Base-by-base conservation (phyloP, 768 basidiomycete genomes). In the Macrolepiota dolichaula region DNA sequence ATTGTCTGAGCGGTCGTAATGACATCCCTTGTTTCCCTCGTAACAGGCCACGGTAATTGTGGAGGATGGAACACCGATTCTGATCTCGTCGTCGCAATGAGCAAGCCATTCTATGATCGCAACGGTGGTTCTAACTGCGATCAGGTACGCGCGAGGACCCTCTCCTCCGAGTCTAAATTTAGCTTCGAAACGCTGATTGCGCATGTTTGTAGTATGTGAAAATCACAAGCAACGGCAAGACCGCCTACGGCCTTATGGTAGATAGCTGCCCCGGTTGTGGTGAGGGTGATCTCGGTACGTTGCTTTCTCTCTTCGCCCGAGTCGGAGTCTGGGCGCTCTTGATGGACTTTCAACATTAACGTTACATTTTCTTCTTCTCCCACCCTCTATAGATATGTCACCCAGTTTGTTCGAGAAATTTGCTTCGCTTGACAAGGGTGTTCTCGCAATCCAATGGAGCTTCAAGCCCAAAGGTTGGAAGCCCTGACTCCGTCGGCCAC, bases 211-310 rank as follows among this genome's bases (percentile, higher is more conserved):
- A 90, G 88, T 85, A 77, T 74, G 76, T 90, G 55, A 65, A 77
- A 64, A 82, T 91, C 66, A 81, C 79, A 47, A 86, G 88, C 75
- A 87, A 81, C 62, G 81, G 81, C 62, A 74, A 80, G 61, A 74
- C 63, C 38, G 80, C 78, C 27, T 82, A 78, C 59, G 86, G 80
- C 51, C 72, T 72, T 62, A 78, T 80, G 57, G 77, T 77, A 36
- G 89, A 91, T 70, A 78, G 79, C 69, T 91, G 89, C 72, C 71
- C 74, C 32, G 72, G 80, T 22, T 91, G 89, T 70, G 75, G 68
- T 36, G 62, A 75, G 0, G 64, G 67, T 61, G 83, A 85, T 67
- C 73, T 91, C 63, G 89, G 89, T 89, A 70, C 62, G 81, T 64
- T 7, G 3, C 29, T 32, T 32, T 32, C 29, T 7, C 29, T 32